Percentiles rank a stretch among this genome's conserved stretches.
Evolutionary conservation across 108 stramenopile genomes (phyloP).

Genomic region (Chaetoceros muelleri): DNA sequence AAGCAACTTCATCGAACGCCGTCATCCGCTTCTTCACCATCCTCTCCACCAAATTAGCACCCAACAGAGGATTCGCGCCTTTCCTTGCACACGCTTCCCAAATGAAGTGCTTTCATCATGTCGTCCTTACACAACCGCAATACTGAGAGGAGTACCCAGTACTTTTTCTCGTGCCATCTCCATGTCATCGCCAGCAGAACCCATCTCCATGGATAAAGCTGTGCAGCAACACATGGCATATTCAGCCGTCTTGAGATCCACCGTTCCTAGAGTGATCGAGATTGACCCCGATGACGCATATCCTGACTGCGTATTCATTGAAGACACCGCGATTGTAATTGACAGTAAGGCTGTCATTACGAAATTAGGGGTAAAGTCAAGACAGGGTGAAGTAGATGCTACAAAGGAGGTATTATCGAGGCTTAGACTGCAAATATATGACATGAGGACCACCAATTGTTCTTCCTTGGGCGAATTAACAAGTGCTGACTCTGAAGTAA

Average conservation of each 20-base stretch:
- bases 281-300: conserved; percentile 28
- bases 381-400: conserved; percentile 49
- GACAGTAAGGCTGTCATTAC: conserved; percentile 37
- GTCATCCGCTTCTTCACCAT: too few species aligned
- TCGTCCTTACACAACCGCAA: background rate
- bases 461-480: conserved; percentile 24
- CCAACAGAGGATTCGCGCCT: too few species aligned
- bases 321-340: conserved; percentile 54
- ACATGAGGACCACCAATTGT: too few species aligned
- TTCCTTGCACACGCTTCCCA: too few species aligned
- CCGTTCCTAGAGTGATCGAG: conserved; percentile 30
- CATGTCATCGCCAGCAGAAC: background rate
- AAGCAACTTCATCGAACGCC: too few species aligned
- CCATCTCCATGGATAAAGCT: conserved; percentile 17
- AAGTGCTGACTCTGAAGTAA: conserved; percentile 9
- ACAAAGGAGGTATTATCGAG: conserved; percentile 14
- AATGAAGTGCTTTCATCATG: too few species aligned
- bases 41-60: too few species aligned
- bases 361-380: conserved; percentile 31
- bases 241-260: conserved; percentile 18
- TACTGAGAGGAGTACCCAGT: background rate
- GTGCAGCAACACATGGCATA: conserved; percentile 31
- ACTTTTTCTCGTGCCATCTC: background rate
- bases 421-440: background rate
- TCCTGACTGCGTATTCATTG: conserved; percentile 68